These are phyloP conservation scores for Bidens hawaiensis DNA, from an alignment of 140 eudicot species.

Conservation along the genomic window DNA sequence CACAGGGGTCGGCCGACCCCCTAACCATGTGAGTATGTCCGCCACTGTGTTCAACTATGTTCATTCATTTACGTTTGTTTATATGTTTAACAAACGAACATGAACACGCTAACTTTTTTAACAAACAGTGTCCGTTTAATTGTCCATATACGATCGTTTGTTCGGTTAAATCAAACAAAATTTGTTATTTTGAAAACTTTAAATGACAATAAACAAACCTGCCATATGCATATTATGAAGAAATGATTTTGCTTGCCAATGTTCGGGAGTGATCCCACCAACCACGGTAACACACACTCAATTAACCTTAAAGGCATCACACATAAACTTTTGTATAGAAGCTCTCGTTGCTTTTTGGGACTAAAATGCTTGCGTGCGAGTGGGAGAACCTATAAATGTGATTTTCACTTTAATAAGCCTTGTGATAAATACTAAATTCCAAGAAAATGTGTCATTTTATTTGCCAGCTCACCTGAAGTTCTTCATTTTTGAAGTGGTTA, in stretches of 20 bases:
- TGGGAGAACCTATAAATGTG: conserved; percentile 68
- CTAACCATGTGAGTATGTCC: too few species aligned
- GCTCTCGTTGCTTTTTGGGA: conserved; percentile 63
- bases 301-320: conserved; percentile 94
- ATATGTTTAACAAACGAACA: too few species aligned
- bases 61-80: too few species aligned
- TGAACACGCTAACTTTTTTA: too few species aligned
- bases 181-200: too few species aligned
- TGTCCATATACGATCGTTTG: too few species aligned
- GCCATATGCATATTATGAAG: conserved; percentile 87
- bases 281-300: conserved; percentile 96
- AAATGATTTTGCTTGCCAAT: conserved; percentile 71
- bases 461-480: conserved; percentile 56
- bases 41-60: too few species aligned
- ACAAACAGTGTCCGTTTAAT: too few species aligned
- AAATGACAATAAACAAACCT: conserved; percentile 40
- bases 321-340: conserved; percentile 86
- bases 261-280: conserved; percentile 81
- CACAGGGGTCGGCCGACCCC: too few species aligned
- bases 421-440: background rate
- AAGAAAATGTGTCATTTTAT: background rate
- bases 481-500: conserved; percentile 84
- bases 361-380: conserved; percentile 78
- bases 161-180: too few species aligned
- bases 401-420: background rate